These are phyloP conservation scores for Fusarium oxysporum DNA, from an alignment of 2,329 filamentous ascomycete species.

Conservation along the genomic window DNA sequence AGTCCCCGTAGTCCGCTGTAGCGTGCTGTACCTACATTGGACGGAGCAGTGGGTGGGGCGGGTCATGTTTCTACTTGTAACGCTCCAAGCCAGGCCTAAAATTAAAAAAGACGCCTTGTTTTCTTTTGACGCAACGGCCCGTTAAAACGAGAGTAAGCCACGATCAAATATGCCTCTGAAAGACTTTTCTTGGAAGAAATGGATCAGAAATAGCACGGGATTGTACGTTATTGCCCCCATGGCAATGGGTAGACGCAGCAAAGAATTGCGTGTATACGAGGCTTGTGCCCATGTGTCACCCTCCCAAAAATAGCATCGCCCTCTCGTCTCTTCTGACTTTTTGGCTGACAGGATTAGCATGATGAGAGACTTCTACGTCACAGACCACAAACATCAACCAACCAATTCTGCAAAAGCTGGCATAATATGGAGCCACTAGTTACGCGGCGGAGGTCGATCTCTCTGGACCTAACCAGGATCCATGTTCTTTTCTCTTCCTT, in stretches of 20 bases:
- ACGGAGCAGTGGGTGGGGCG: constrained; percentile 2
- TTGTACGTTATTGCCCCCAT: background rate
- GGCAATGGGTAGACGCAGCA: constrained; percentile 5
- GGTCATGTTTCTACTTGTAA: constrained; percentile 19
- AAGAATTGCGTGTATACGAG: constrained; percentile 29
- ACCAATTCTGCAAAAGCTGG: background rate
- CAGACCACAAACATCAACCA: constrained; percentile 12
- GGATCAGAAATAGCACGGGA: background rate
- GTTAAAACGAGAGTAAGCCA: background rate
- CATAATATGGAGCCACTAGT: constrained; percentile 30
- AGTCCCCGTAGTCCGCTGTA: background rate
- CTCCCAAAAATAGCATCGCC: constrained; percentile 31
- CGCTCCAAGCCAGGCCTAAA: background rate
- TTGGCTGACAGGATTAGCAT: constrained; percentile 2
- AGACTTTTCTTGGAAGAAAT: background rate
- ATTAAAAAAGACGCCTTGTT: background rate
- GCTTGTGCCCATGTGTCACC: constrained; percentile 6
- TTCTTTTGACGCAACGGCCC: constrained; percentile 11
- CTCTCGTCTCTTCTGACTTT: background rate
- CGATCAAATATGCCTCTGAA: background rate
- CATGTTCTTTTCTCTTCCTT: background rate
- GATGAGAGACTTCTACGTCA: constrained; percentile 27
- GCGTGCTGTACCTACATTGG: constrained; percentile 17
- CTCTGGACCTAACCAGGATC: constrained; percentile 25
- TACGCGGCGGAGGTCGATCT: constrained; percentile 26